These are phyloP conservation scores for Kwoniella sp. DNA, from an alignment of 768 basidiomycete genomes.

Conservation along the genomic window DNA sequence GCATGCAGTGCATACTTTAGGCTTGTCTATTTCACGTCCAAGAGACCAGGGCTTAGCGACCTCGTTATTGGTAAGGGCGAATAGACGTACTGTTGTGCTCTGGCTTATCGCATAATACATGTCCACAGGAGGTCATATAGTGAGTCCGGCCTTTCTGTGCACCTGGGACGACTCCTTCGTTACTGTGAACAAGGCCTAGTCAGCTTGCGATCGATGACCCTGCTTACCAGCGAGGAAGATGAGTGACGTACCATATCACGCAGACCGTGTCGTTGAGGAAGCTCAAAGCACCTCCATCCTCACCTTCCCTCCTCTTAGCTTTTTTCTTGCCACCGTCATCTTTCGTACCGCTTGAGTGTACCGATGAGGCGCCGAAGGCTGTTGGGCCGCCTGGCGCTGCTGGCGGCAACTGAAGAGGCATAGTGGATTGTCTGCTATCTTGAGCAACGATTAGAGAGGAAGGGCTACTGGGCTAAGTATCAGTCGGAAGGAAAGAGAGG, in stretches of 20 bases:
- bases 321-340: neutral
- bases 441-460: neutral
- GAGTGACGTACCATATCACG: conserved; percentile 25
- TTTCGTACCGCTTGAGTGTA: neutral
- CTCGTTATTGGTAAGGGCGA: neutral
- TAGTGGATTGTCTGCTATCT: neutral
- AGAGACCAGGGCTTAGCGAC: neutral
- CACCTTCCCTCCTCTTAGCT: conserved; percentile 3
- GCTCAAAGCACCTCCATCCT: conserved; percentile 10
- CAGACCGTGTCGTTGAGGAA: conserved; percentile 36
- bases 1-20: conserved; percentile 17
- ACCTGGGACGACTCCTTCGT: conserved; percentile 9
- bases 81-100: conserved; percentile 16
- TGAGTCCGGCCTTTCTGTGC: conserved; percentile 10
- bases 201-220: no score
- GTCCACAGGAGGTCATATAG: conserved; percentile 29
- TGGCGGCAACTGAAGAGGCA: conserved; percentile 3
- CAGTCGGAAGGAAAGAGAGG: neutral
- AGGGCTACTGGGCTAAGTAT: neutral
- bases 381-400: neutral
- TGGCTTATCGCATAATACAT: conserved; percentile 17
- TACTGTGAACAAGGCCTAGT: neutral
- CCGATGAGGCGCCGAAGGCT: neutral
- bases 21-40: conserved; percentile 5
- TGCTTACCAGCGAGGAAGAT: no score